Conservation (phyloP, 768 basidiomycete species). For the Lentinula guzmanii region DNA sequence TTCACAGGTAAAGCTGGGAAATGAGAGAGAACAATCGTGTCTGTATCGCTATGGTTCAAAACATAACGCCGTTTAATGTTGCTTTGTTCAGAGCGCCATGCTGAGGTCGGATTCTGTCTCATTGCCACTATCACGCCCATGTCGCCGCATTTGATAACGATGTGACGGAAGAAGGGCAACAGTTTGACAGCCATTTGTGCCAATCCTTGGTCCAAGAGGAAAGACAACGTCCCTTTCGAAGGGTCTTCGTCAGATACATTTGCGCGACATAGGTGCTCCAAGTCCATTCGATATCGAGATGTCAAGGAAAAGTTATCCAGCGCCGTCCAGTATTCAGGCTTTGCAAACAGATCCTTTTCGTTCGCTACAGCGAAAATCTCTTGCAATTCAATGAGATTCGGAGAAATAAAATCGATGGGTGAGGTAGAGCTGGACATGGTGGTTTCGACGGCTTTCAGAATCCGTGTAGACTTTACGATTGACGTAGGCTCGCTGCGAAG, state of each 20-base stretch:
- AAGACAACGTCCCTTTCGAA: slow-evolving; percentile 43
- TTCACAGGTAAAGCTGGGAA: slow-evolving; percentile 53
- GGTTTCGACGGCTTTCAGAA: slow-evolving; percentile 57
- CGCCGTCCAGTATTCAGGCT: slow-evolving; percentile 56
- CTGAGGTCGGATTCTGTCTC: slow-evolving; percentile 34
- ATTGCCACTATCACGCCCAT: slow-evolving; percentile 61
- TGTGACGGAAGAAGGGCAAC: slow-evolving; percentile 77
- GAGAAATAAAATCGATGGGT: slow-evolving; percentile 70
- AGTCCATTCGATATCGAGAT: slow-evolving; percentile 56
- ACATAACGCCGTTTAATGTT: slow-evolving; percentile 42
- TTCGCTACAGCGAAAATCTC: slow-evolving; percentile 48
- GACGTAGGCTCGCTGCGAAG: slow-evolving; percentile 86
- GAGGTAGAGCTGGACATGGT: slow-evolving; percentile 25
- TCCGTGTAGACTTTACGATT: slow-evolving; percentile 64
- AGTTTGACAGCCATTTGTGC: slow-evolving; percentile 78
- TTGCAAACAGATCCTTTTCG: slow-evolving; percentile 42
- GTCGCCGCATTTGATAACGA: slow-evolving; percentile 82
- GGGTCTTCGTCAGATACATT: slow-evolving; percentile 32
- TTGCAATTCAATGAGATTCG: slow-evolving; percentile 77
- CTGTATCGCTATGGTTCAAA: slow-evolving; percentile 41
- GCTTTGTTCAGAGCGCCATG: slow-evolving; percentile 47
- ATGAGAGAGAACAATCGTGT: slow-evolving; percentile 62
- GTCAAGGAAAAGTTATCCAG: slow-evolving; percentile 65
- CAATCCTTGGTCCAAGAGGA: slow-evolving; percentile 64
- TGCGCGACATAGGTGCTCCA: slow-evolving; percentile 53